Base-by-base conservation (phyloP, 352 stramenopile species). In the Hyaloperonospora brassicae region DNA sequence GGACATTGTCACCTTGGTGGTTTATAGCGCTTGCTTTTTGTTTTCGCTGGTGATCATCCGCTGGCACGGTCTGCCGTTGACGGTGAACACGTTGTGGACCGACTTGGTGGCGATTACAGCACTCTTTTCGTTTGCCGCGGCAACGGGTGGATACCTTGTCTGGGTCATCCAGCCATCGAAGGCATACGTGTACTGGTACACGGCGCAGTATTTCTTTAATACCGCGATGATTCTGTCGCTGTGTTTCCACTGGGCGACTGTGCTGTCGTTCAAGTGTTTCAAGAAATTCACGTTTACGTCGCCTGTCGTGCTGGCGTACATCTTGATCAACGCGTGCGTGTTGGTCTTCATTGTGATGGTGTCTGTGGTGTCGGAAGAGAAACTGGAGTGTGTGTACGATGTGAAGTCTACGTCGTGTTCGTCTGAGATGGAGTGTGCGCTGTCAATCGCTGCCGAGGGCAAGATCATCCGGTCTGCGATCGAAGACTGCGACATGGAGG, bases 121-220 rank as follows among this genome's bases (percentile, higher is more conserved):
- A 21, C 50, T 94, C 14, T 89, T 92, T 57, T 90, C 81, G 8
- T 91, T 92, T 50, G 84, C 81, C 17, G 79, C 80, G n/a, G 82
- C 66, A 2, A 87, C 78, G 39, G 82, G 74, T 24, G 81, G 81
- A 1, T 92, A 77, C 46, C 47, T 94, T 6, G 76, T 94, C n/a
- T 94, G 84, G 84, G 68, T 83, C 5, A 77, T 92, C 17, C 68
- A 90, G 55, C 84, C 84, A 24, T 94, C 84, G 8, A 87, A 89
- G 50, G 75, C 79, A 5, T 94, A 87, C 36, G 79, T 92, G 24
- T 84, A 91, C 50, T 89, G 83, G 74, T 89, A 86, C 53, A 83
- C 81, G 21, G 78, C 77, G 7, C 84, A 94, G 68, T 94, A 91
- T 50, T 91, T 90, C 55, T 94, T 94, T 66, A 90, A 87, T 58